These are phyloP conservation scores for Cymodocea nodosa DNA, from an alignment of 116 monocot genomes.

Conservation along the genomic window DNA sequence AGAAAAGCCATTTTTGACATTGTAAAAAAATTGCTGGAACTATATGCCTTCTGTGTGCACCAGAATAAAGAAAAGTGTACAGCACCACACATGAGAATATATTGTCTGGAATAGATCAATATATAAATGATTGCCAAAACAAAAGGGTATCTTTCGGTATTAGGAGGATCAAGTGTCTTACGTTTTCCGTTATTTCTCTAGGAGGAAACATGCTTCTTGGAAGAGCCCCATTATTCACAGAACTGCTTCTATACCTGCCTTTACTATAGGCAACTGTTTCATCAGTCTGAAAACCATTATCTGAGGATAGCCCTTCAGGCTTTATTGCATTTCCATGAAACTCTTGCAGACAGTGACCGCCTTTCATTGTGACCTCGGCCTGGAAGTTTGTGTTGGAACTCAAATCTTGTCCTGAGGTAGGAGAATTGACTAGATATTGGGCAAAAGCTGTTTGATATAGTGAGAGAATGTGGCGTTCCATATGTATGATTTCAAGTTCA, in stretches of 20 bases:
- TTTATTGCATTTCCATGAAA: not conserved
- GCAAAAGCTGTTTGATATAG: conserved; percentile 8
- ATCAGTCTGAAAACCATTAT: not conserved
- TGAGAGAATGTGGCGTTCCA: conserved; percentile 19
- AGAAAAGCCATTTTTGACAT: no score
- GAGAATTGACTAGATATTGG: conserved; percentile 1
- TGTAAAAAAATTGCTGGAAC: no score
- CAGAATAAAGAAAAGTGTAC: no score
- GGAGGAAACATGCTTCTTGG: not conserved
- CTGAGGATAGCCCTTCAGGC: not conserved
- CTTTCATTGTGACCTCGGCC: not conserved
- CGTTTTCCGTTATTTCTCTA: not conserved
- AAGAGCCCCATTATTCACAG: not conserved
- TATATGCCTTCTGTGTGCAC: no score
- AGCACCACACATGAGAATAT: no score
- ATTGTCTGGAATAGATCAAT: no score
- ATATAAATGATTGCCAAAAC: not conserved
- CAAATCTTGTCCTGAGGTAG: not conserved
- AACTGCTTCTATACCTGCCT: not conserved
- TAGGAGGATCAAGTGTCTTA: not conserved
- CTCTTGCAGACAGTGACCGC: not conserved
- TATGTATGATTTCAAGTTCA: conserved; percentile 14
- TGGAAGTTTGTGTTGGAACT: not conserved
- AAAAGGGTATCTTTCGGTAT: not conserved
- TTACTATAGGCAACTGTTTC: not conserved